These are phyloP conservation scores for Bipolaris gigantea DNA, from an alignment of 2,329 filamentous ascomycete species.

Conservation along the genomic window DNA sequence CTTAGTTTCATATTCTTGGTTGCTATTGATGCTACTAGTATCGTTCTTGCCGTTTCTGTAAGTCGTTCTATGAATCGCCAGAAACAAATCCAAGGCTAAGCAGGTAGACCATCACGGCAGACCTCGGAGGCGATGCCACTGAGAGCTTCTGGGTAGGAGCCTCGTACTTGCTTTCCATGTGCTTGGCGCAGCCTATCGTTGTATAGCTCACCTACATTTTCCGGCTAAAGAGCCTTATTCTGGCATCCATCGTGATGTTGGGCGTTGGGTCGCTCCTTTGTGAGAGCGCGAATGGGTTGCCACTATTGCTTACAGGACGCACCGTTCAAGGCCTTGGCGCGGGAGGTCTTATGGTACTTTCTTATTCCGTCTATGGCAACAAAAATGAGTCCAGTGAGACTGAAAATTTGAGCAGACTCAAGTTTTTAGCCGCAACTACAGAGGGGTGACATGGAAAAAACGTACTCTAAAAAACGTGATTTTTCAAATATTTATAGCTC, in stretches of 20 bases:
- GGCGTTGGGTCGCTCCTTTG: neutral
- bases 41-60: neutral
- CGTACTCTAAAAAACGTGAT: too few species aligned
- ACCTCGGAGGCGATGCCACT: neutral
- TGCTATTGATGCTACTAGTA: neutral
- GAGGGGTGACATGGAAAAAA: too few species aligned
- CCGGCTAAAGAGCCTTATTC: neutral
- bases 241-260: slow-evolving; percentile 1
- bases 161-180: neutral
- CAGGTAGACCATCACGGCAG: neutral
- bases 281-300: neutral
- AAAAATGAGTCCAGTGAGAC: neutral
- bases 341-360: neutral
- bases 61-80: neutral
- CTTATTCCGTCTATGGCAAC: neutral
- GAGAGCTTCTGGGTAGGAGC: slow-evolving; percentile 1
- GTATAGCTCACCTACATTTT: neutral
- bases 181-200: neutral
- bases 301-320: neutral
- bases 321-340: neutral
- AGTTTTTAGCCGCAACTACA: neutral
- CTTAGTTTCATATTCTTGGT: neutral
- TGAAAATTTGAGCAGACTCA: neutral
- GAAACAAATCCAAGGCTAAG: neutral
- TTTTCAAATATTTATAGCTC: too few species aligned